phyloP scores from a whole-genome alignment of 208 protist species.

The Wallacemonas sp. region DNA sequence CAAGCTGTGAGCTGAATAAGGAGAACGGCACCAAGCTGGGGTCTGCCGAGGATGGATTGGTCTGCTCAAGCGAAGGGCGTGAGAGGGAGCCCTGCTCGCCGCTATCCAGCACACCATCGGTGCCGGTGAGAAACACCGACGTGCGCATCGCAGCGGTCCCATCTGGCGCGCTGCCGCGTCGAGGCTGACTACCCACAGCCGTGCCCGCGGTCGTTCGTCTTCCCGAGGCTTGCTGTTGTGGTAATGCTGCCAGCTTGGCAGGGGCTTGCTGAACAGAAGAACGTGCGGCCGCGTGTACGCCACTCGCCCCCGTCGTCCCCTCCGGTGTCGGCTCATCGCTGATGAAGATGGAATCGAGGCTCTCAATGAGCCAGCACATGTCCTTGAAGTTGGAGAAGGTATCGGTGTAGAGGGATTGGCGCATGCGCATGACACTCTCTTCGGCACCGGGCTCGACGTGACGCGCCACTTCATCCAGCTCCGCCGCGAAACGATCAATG shows the following conservation, averaged over 20 bases:
- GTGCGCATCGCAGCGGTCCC: neutral
- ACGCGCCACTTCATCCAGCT: constrained; percentile 22
- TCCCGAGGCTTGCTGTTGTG: too few relatives aligned
- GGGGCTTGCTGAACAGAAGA: neutral
- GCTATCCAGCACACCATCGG: neutral
- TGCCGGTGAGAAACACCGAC: constrained; percentile 2
- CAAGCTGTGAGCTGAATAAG: constrained; percentile 15
- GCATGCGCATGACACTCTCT: neutral
- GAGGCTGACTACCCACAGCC: neutral
- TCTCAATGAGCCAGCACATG: constrained; percentile 63
- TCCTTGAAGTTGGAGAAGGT: constrained; percentile 43
- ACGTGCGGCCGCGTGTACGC: neutral
- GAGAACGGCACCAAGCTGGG: constrained; percentile 55
- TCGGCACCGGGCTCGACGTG: constrained; percentile 17
- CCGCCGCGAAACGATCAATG: constrained; percentile 10
- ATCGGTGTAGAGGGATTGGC: neutral
- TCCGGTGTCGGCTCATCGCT: constrained; percentile 19
- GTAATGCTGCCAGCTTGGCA: neutral
- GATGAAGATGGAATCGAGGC: constrained; percentile 36
- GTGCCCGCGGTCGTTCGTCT: neutral
- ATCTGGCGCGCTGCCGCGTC: neutral
- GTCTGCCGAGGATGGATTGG: constrained; percentile 18
- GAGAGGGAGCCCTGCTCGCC: neutral
- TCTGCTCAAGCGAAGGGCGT: neutral
- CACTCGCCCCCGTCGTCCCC: neutral